Evolutionary conservation across 2,329 filamentous ascomycete genomes (phyloP).

Genomic region (Dactylellina leptospora): DNA sequence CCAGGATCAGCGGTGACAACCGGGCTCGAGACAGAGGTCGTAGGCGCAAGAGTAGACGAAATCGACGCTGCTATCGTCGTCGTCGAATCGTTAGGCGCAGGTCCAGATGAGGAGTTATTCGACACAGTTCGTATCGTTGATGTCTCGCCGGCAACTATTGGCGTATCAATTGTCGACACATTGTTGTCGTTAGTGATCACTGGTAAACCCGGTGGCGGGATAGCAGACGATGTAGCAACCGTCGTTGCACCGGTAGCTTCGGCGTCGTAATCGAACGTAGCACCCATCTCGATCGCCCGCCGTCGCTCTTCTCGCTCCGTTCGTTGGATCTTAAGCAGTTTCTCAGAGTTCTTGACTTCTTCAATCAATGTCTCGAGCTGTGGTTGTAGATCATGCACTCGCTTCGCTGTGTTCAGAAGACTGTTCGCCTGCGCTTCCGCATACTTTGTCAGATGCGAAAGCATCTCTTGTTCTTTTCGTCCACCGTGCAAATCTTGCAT

Average conservation of each 20-base stretch:
- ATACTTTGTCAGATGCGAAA: slow-evolving; percentile 93
- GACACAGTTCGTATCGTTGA: slow-evolving; percentile 63
- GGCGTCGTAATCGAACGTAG: slow-evolving; percentile 75
- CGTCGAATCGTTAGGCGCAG: slow-evolving; percentile 51
- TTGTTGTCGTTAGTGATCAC: slow-evolving; percentile 51
- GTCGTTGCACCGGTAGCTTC: slow-evolving; percentile 66
- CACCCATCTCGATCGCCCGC: slow-evolving; percentile 86
- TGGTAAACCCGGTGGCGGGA: slow-evolving; percentile 53
- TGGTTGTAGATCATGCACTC: slow-evolving; percentile 83
- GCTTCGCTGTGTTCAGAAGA: slow-evolving; percentile 84
- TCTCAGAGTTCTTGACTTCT: slow-evolving; percentile 92
- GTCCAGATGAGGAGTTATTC: slow-evolving; percentile 50
- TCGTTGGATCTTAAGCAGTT: slow-evolving; percentile 93
- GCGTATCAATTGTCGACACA: slow-evolving; percentile 10
- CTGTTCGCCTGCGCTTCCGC: slow-evolving; percentile 87
- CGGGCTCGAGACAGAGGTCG: slow-evolving; percentile 61
- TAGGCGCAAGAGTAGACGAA: slow-evolving; percentile 56
- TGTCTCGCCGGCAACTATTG: slow-evolving; percentile 52
- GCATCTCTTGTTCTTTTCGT: slow-evolving; percentile 95
- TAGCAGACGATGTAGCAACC: slow-evolving; percentile 36
- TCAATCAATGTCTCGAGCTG: slow-evolving; percentile 86
- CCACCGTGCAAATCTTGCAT: slow-evolving; percentile 99
- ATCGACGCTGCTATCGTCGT: slow-evolving; percentile 54
- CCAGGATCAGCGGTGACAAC: slow-evolving; percentile 59
- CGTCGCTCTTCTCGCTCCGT: slow-evolving; percentile 97